Evolutionary conservation across 176 grass and related monocot species (phyloP), one percentile per base, ranked within the genome.

Genomic region (Triticum monococcum): DNA sequence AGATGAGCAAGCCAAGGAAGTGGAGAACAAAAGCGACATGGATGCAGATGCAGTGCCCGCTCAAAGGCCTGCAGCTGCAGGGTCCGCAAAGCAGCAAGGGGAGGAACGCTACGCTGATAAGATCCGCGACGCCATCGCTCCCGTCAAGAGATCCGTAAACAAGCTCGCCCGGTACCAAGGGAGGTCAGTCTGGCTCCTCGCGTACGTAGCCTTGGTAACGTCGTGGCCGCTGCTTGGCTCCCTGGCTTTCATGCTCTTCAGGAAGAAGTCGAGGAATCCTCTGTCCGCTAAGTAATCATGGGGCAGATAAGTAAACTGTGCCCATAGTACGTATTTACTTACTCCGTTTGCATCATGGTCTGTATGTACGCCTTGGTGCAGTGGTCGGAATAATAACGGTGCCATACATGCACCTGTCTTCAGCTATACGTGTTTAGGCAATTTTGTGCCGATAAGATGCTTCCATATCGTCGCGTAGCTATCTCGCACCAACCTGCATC

Each of bases 211-310:
- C 40, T 85, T 99, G 52, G 77, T 89, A 43, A 94, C 94, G 26
- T 94, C 88, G 46, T 99, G 94, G 94, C 97, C 94, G 65, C 75
- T 99, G 37, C 86, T 99, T 36, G 92, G 94, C 54, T 91, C 97
- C 35, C 54, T 92, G 52, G 81, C 88, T 76, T 94, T 95, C 73
- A 86, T 88, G 36, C 78, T 81, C 24, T 96, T 94, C 37, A 94
- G 80, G 54, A 96, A 94, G 81, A 99, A 85, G 79, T 64, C 81
- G 12, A 91, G 66, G 38, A 88, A 90, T 79, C 45, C 43, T 46
- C 43, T 46, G 43, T 46, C 43, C 43, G 43, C 43, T 16, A 50
- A 50, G 46, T 50, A 50, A 50, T 5, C 13, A 50, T 17, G 46
- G 13, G 1, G 1, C 13, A 50, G 46, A 50, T 50, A 50, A 50